Conservation (phyloP, 441 rosid genomes). For the Macaranga tanarius region DNA sequence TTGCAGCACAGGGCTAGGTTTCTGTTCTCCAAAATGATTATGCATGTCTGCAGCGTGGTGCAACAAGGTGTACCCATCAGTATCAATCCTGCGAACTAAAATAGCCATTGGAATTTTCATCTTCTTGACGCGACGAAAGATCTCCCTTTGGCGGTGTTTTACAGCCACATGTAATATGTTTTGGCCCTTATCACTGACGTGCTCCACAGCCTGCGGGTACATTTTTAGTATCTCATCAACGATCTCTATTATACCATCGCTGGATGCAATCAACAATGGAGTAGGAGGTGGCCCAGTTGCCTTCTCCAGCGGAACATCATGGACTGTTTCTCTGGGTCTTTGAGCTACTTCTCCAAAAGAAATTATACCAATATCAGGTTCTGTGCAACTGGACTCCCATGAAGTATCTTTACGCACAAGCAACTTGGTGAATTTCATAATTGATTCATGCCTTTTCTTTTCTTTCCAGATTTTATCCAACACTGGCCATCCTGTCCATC, state of each 20-base stretch:
- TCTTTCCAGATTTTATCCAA: background rate
- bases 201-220: slow-evolving; percentile 26
- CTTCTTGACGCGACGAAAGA: slow-evolving; percentile 12
- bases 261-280: slow-evolving; percentile 29
- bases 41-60: slow-evolving; percentile 26
- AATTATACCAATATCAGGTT: background rate
- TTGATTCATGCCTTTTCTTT: slow-evolving; percentile 20
- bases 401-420: slow-evolving; percentile 21
- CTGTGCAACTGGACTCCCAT: slow-evolving; percentile 5
- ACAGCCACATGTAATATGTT: slow-evolving; percentile 32
- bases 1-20: slow-evolving; percentile 17
- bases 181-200: slow-evolving; percentile 2
- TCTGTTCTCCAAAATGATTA: slow-evolving; percentile 8
- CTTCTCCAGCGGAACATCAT: no score
- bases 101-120: background rate
- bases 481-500: slow-evolving; percentile 17
- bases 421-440: background rate
- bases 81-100: slow-evolving; percentile 18
- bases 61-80: slow-evolving; percentile 25
- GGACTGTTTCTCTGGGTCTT: background rate
- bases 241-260: slow-evolving; percentile 26
- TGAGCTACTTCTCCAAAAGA: background rate
- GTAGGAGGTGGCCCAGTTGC: background rate
- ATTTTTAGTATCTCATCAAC: slow-evolving; percentile 4
- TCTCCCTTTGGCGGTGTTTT: slow-evolving; percentile 12